Percentiles rank a stretch among this genome's conserved stretches.
phyloP scores from a whole-genome alignment of 495 filamentous ascomycete genomes.

The Thermothielavioides terrestris region DNA sequence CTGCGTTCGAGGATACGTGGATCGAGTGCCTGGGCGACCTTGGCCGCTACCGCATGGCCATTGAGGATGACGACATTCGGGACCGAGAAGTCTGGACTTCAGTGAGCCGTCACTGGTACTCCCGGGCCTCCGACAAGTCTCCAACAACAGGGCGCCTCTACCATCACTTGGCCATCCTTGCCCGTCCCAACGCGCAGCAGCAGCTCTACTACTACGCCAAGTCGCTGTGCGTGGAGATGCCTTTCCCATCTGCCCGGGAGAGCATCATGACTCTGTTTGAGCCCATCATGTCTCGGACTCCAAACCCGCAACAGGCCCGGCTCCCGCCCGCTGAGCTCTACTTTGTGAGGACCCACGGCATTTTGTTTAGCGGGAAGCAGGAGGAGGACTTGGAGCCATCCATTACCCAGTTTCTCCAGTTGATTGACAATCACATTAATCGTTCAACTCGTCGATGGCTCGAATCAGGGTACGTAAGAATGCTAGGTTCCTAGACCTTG shows the following conservation, averaged over 20 bases:
- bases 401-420: constrained; percentile 42
- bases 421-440: constrained; percentile 52
- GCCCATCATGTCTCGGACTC: constrained; percentile 46
- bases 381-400: constrained; percentile 39
- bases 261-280: constrained; percentile 65
- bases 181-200: constrained; percentile 61
- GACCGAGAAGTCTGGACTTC: constrained; percentile 73
- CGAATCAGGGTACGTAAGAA: constrained; percentile 47
- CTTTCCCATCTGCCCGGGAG: constrained; percentile 55
- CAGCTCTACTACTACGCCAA: constrained; percentile 67
- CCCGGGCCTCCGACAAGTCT: constrained; percentile 60
- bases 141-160: constrained; percentile 68
- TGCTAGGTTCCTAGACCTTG: neutral
- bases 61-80: constrained; percentile 61
- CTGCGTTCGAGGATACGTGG: constrained; percentile 75
- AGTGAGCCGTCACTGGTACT: constrained; percentile 75
- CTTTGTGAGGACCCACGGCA: constrained; percentile 57
- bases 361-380: constrained; percentile 52
- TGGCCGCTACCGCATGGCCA: constrained; percentile 58
- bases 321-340: constrained; percentile 29
- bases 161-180: constrained; percentile 77
- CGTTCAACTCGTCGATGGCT: constrained; percentile 51
- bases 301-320: constrained; percentile 28
- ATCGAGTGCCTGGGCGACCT: constrained; percentile 83
- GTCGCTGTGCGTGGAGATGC: constrained; percentile 40